Base-by-base conservation (phyloP, 2,329 filamentous ascomycete genomes). In the Alternaria arborescens region DNA sequence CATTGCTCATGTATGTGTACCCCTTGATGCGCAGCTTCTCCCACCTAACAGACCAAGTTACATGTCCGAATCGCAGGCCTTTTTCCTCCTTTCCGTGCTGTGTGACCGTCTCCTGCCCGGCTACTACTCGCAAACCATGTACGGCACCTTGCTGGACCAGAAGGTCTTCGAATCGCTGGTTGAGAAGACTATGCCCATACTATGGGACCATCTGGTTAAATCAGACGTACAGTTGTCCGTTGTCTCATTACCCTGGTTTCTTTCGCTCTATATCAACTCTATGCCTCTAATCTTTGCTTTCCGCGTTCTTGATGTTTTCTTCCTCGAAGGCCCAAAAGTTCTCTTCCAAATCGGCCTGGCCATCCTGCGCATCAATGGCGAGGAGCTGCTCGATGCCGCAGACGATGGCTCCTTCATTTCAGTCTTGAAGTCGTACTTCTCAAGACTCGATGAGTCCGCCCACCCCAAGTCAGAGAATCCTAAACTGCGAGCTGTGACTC, bases 91-190 rank as follows among this genome's bases (percentile, higher is more conserved):
- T 43, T 97, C 93, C 1, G 86, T 94, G 1, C 85, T 99, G 16
- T 99, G 95, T 82, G 94, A 98, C 77, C 90, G 94, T 47, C 84
- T 99, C 2, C 87, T 98, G 4, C 95, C 95, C 0, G 95, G 95
- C 5, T 99, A 99, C 82, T 99, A 99, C 79, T 98, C 94, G 5
- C 96, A 91, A 18, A 99, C 96, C 67, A 99, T 99, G 95, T 99
- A 99, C 79, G 95, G 95, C 69, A 99, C 95, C 1, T 84, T 99
- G 5, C 86, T 99, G 40, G 95, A 99, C 74, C 95, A 99, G 74
- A 93, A 95, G 69, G 95, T 99, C 14, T 99, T 99, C 72, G 95
- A 99, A 80, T 96, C 92, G 3, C 84, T 99, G 4, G 95, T 99
- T n/a, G 95, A 99, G 79, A 95, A 93, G 81, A 99, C 95, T 1